These are phyloP conservation scores for Graphiopsis chlorocephala DNA, from an alignment of 2,329 filamentous ascomycete genomes.

Conservation along the genomic window DNA sequence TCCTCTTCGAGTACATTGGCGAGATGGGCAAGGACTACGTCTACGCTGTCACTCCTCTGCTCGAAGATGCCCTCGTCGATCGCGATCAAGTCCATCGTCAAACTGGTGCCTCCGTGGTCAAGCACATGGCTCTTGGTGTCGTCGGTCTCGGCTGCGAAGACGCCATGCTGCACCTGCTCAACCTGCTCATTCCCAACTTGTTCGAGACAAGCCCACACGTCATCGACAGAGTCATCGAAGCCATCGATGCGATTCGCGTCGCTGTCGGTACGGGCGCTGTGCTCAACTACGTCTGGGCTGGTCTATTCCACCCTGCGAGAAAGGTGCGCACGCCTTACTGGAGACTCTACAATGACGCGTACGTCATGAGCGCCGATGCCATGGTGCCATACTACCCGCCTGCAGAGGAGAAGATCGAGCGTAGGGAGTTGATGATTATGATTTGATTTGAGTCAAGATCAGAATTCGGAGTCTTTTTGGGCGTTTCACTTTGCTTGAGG, in stretches of 20 bases:
- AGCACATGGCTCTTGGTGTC: slow-evolving; percentile 96
- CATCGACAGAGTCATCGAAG: slow-evolving; percentile 95
- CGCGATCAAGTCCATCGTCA: slow-evolving; percentile 97
- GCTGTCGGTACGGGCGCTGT: slow-evolving; percentile 88
- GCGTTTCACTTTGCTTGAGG: not conserved
- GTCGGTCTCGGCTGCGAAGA: slow-evolving; percentile 96
- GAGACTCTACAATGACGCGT: slow-evolving; percentile 95
- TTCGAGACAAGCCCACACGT: slow-evolving; percentile 98
- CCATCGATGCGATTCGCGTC: slow-evolving; percentile 92
- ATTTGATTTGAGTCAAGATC: slow-evolving; percentile 17
- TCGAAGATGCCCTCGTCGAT: slow-evolving; percentile 96
- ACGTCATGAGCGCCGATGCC: slow-evolving; percentile 86
- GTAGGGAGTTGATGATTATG: slow-evolving; percentile 23
- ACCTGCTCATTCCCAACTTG: slow-evolving; percentile 91
- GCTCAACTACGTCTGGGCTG: slow-evolving; percentile 98
- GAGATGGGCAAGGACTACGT: slow-evolving; percentile 99
- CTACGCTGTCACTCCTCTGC: slow-evolving; percentile 90
- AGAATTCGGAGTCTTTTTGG: not conserved
- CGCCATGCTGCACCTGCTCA: slow-evolving; percentile 96
- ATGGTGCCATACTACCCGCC: slow-evolving; percentile 93
- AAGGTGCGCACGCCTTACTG: slow-evolving; percentile 96
- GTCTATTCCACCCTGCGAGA: slow-evolving; percentile 91
- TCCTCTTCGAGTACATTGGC: slow-evolving; percentile 98
- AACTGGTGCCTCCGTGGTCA: slow-evolving; percentile 93
- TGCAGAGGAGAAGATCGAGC: slow-evolving; percentile 22